phyloP scores from a whole-genome alignment of 148 eudicot species.

The Rhododendron kiyosumense region DNA sequence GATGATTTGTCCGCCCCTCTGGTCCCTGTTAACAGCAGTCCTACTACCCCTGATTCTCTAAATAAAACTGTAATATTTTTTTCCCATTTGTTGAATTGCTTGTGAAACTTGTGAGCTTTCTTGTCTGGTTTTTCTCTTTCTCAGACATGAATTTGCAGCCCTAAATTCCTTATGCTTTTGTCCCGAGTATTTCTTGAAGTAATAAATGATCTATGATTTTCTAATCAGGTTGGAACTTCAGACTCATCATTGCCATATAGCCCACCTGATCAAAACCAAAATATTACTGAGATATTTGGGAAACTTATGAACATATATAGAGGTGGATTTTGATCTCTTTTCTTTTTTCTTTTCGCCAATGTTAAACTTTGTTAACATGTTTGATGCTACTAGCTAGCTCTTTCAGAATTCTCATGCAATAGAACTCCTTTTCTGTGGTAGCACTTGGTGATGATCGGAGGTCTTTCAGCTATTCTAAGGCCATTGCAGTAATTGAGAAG shows the following conservation, averaged over 20 bases:
- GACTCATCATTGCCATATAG: slow-evolving; percentile 39
- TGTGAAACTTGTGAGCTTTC: background rate
- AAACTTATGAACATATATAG: slow-evolving; percentile 79
- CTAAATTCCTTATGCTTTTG: background rate
- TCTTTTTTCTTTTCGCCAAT: background rate
- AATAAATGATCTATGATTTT: slow-evolving; percentile 5
- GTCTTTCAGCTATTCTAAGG: slow-evolving; percentile 92
- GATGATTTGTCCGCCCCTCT: slow-evolving; percentile 17
- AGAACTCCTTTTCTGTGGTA: slow-evolving; percentile 15
- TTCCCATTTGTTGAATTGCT: background rate
- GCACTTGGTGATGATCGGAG: slow-evolving; percentile 96
- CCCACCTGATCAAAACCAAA: slow-evolving; percentile 83
- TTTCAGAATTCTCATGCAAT: background rate
- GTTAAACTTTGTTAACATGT: background rate
- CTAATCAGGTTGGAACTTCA: slow-evolving; percentile 37
- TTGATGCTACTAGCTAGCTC: background rate
- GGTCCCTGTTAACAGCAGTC: slow-evolving; percentile 28
- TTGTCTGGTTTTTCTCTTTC: background rate
- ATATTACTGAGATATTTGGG: slow-evolving; percentile 77
- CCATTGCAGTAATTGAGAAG: slow-evolving; percentile 89
- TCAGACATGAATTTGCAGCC: background rate
- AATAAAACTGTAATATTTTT: slow-evolving; percentile 36
- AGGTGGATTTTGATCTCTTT: slow-evolving; percentile 37
- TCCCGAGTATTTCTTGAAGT: background rate
- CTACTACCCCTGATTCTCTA: slow-evolving; percentile 21